Base-by-base conservation (phyloP, 75 land plant genomes). In the Pseudotsuga menziesii region DNA sequence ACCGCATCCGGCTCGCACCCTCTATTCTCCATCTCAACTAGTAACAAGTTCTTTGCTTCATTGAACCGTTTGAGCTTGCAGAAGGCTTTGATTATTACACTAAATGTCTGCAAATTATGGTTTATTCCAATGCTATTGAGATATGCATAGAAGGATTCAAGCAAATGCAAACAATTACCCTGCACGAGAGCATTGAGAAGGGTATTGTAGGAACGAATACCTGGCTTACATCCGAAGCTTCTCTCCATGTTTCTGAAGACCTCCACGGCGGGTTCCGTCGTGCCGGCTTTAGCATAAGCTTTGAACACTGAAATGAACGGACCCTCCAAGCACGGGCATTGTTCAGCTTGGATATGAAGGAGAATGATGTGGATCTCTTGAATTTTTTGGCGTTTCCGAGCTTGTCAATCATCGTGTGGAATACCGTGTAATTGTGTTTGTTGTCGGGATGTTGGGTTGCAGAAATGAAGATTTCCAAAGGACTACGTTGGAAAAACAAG, bases 51-150 rank as follows among this genome's bases (percentile, higher is more conserved):
- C 56, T 67, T 78, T 1, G 74, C 87, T 64, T 76, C 73, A n/a
- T 82, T 78, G 63, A 87, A 74, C 76, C 78, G 56, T 58, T 74
- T 78, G 74, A 75, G 79, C 77, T 76, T 86, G 56, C 89, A 87
- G 16, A 83, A 76, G 23, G 89, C 85, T 58, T 89, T 85, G 48
- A 93, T 83, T 78, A 93, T 78, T 77, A 89, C 74, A 75, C 88
- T 93, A 73, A 78, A 93, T 20, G 89, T 88, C 70, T 81, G 80
- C 56, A 89, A 72, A 78, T 92, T 91, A 7, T 90, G 94, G 52
- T 17, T 32, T 15, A 91, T 63, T 25, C 78, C 77, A 13, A 64
- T 75, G 1, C 79, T 75, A 32, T 35, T 57, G 67, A 86, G 82
- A 62, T 84, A 82, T 39, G 25, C 75, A 29, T 88, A 80, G 66